Percentiles rank a stretch among this genome's conserved stretches.
phyloP scores from a whole-genome alignment of 805 yeast species.

The Yamadazyma takamatsuzukensis region DNA sequence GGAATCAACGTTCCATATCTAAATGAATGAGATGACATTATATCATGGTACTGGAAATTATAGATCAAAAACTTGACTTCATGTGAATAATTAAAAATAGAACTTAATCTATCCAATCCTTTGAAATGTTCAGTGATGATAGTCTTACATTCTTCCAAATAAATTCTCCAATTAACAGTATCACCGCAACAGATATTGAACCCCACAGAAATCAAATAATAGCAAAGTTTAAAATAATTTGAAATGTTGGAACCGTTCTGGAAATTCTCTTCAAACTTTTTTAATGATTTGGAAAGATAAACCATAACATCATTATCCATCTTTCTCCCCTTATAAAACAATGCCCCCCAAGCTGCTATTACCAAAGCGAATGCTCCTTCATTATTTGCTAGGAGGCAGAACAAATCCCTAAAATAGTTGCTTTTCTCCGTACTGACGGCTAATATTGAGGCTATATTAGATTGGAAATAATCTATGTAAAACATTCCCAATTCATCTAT shows the following conservation, averaged over 20 bases:
- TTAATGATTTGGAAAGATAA: conserved; percentile 4
- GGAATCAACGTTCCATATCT: conserved; percentile 13
- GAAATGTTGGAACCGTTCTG: not conserved
- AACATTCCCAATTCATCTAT: conserved; percentile 12
- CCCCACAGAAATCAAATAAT: conserved; percentile 4
- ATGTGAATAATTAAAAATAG: conserved; percentile 13
- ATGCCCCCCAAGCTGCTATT: conserved; percentile 26
- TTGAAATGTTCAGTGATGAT: conserved; percentile 8
- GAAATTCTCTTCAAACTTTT: conserved; percentile 2
- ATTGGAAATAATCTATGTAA: conserved; percentile 15
- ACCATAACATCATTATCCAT: conserved; percentile 3
- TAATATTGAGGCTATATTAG: conserved; percentile 13
- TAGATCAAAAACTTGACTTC: conserved; percentile 17
- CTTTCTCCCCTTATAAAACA: conserved; percentile 5
- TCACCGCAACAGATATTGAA: conserved; percentile 17
- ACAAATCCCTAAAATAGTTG: conserved; percentile 21
- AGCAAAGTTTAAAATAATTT: conserved; percentile 5
- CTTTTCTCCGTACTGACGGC: conserved; percentile 13
- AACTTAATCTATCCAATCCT: conserved; percentile 12
- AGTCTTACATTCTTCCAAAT: not conserved
- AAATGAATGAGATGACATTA: conserved; percentile 13
- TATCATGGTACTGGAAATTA: conserved; percentile 18
- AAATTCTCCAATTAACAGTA: conserved; percentile 12
- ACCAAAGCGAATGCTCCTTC: conserved; percentile 17
- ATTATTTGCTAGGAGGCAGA: conserved; percentile 14